These are phyloP conservation scores for Aspergillus sp. DNA, from an alignment of 2,329 filamentous ascomycete species.

Conservation along the genomic window DNA sequence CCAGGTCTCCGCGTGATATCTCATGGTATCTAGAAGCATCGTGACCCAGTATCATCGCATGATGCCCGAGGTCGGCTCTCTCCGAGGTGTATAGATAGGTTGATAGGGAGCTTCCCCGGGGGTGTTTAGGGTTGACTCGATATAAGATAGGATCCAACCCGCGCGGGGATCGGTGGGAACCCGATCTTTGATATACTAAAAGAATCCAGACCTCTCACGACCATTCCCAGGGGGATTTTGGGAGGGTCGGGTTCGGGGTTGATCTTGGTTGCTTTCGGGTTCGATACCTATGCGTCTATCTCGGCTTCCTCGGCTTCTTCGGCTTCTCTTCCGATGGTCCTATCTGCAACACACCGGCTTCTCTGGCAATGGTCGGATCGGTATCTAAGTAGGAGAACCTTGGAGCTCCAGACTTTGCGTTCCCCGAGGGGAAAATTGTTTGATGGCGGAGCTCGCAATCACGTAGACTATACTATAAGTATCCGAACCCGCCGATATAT, in stretches of 20 bases:
- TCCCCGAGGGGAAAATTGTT: background rate
- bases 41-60: too few species aligned
- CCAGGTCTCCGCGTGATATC: background rate
- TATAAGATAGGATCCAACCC: background rate
- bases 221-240: too few species aligned
- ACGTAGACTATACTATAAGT: background rate
- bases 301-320: background rate
- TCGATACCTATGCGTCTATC: background rate
- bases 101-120: too few species aligned
- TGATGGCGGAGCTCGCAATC: background rate
- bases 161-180: background rate
- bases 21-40: background rate
- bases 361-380: background rate
- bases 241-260: too few species aligned
- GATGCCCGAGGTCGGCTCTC: background rate
- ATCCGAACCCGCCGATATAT: background rate
- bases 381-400: background rate
- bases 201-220: background rate
- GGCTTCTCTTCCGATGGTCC: background rate
- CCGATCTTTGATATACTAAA: background rate
- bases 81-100: background rate
- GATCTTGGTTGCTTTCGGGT: too few species aligned
- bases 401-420: background rate
- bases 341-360: background rate
- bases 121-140: too few species aligned